phyloP scores from a whole-genome alignment of 768 basidiomycete genomes.

The Leucogyrophana mollusca region DNA sequence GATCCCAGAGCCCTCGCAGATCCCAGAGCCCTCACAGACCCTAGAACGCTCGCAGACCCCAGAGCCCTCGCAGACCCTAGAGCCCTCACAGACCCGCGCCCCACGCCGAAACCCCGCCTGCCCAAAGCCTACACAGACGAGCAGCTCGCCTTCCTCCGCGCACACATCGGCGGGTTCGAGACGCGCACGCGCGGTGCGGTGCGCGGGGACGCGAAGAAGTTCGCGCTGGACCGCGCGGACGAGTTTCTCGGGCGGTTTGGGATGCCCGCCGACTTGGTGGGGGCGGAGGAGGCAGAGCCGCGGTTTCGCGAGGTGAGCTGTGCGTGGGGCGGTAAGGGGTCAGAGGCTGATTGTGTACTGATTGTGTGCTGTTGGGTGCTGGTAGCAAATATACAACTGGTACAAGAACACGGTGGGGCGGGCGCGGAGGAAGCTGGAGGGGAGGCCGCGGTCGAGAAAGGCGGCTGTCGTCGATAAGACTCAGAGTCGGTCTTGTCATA shows the following conservation, averaged over 20 bases:
- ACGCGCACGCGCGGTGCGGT: conserved; percentile 56
- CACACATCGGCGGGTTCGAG: conserved; percentile 56
- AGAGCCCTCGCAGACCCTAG: too few relatives aligned
- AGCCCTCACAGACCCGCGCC: too few relatives aligned
- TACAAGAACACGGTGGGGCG: conserved; percentile 70
- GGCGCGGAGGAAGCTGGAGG: conserved; percentile 56
- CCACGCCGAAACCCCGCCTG: conserved; percentile 65
- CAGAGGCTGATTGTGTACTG: background rate
- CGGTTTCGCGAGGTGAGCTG: conserved; percentile 58
- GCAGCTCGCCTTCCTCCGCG: conserved; percentile 57
- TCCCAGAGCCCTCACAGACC: too few relatives aligned
- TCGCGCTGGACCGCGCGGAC: conserved; percentile 58
- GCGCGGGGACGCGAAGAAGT: conserved; percentile 69
- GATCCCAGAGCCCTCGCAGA: too few relatives aligned
- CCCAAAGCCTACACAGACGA: conserved; percentile 66
- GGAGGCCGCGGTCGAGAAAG: conserved; percentile 50
- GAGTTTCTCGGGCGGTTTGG: conserved; percentile 63
- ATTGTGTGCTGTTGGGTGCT: conserved; percentile 10
- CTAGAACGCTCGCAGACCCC: too few relatives aligned
- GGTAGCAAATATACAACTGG: conserved; percentile 71
- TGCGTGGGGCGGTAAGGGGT: background rate
- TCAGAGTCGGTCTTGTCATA: conserved; percentile 19
- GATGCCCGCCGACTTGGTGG: conserved; percentile 52
- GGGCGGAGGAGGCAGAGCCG: conserved; percentile 56
- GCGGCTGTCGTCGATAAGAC: conserved; percentile 53